Evolutionary conservation across 306 rosid genomes (phyloP), one percentile per base, ranked within the genome.

Genomic region (Potentilla sterilis): DNA sequence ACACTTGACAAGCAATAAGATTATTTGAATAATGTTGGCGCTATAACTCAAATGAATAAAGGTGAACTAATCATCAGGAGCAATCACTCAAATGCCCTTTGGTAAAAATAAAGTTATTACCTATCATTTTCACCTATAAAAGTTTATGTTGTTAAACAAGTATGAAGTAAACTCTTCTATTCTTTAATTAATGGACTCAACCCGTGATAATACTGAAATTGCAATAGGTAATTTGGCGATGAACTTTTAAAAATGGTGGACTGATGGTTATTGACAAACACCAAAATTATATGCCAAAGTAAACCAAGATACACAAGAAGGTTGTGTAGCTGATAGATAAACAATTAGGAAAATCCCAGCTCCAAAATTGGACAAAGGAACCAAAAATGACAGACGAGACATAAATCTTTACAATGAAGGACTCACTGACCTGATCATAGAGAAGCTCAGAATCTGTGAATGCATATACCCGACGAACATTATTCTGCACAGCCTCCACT

Each of bases 371-470:
- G 48, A 57, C 34, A 16, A 63, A 49, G 63, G 19, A 52, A 15
- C 34, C 43, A 19, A 73, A 40, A 62, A 54, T 19, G 43, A 67
- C 35, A 67, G 55, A 59, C 21, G 41, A 52, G 67, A 67, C 43
- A 69, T n/a, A 7, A 61, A 54, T 69, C 52, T 18, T 34, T 58
- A 64, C 16, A 54, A 32, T 48, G 69, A 81, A 73, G 51, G 24
- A 73, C 80, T 74, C 75, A 73, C 80, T 74, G 74, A 87, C 98
- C 96, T 94, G 94, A 76, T 86, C 83, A 40, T 70, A 81, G 74
- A 94, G 84, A 84, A 81, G 79, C 79, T 87, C 86, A 44, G 96
- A 94, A 82, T 92, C 92, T 0, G 98, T 92, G 73, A 92, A 94
- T 41, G 98, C 97, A 67, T 73, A 86, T 62, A 94, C 87, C 49